Base-by-base conservation (phyloP, 805 yeast species). In the Scheffersomyces amazonensis region DNA sequence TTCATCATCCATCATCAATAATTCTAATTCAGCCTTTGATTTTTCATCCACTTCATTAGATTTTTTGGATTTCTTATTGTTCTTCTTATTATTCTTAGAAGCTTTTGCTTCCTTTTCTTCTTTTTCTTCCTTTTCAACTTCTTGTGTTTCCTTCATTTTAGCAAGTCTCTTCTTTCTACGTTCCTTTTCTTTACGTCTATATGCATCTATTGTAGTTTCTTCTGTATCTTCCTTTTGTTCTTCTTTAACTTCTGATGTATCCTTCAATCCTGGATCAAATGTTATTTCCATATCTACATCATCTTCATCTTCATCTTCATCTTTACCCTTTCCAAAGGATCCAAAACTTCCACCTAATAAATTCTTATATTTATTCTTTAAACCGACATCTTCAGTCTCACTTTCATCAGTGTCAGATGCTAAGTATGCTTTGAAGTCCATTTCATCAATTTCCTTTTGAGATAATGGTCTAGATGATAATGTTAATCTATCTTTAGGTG, bases 221-320 rank as follows among this genome's bases (percentile, higher is more conserved):
- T 83, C 85, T 28, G 65, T 67, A 12, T 67, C 78, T n/a, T 53
- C 64, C 22, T 43, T 49, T 16, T 52, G 53, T 18, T 53, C 70
- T 27, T 54, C 61, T 35, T 63, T 63, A 10, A 55, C 67, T 2
- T 52, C 63, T 28, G 53, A 64, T 16, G 56, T 64, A 20, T 71
- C 78, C 32, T 74, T 75, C 37, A 89, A 63, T 3, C 87, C 97
- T 2, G 98, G 96, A 27, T 90, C 88, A 62, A 93, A 93, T 0
- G 97, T 89, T 50, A 93, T 87, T 59, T 93, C 98, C 88, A 93
- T 86, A 53, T 89, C 96, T 20, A 86, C 83, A 34, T 80, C 91
- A 34, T 71, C 83, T 20, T 78, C 82, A 13, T 66, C 74, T 11
- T 66, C 76, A 0, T 47, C 58, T 10, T 46, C 56, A 3, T 47